Evolutionary conservation across 257 asterid species (phyloP), one percentile per base, ranked within the genome.

Genomic region (Parsonsia alboflavescens): DNA sequence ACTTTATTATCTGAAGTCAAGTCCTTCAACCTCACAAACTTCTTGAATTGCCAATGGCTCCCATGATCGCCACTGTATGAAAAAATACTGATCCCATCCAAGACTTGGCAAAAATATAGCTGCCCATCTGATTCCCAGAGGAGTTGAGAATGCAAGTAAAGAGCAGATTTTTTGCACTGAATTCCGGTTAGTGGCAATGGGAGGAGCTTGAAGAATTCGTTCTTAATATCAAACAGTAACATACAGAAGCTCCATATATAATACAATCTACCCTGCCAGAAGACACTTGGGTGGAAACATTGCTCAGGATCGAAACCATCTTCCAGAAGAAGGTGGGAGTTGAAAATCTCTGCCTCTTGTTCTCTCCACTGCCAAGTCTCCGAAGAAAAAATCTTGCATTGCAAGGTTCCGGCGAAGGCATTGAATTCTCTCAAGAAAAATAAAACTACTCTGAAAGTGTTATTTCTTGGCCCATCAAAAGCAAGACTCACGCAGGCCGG

Each of bases 231-330:
- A 39, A 22, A 76, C 5, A 72, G 28, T 36, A 80, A 24, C 78
- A 80, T 44, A 69, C 76, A 80, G 2, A 76, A 41, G 39, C 81
- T 76, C 81, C 81, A 80, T 22, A 76, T 75, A 78, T 73, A 58
- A 7, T 68, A 80, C 17, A 76, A 42, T 73, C 72, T 80, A 28
- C 61, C 65, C 6, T 24, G n/a, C 48, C 33, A 41, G 26, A 39
- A 76, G 48, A 73, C 72, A 73, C 76, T 68, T 0, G 54, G 26
- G 7, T 44, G 41, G 7, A 19, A 76, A 12, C 74, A 76, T 16
- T 66, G 53, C 30, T 50, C 80, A 16, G 41, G 12, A 0, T 39
- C 6, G 24, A 80, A 80, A 17, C 73, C 84, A 56, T 68, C 56
- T 36, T 54, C 36, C 3, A 54, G 48, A 1, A 56, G 49, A 41